Evolutionary conservation across 1,284 basidiomycete species (phyloP), one percentile per base, ranked within the genome.

Genomic region (Austroboletus niveus): DNA sequence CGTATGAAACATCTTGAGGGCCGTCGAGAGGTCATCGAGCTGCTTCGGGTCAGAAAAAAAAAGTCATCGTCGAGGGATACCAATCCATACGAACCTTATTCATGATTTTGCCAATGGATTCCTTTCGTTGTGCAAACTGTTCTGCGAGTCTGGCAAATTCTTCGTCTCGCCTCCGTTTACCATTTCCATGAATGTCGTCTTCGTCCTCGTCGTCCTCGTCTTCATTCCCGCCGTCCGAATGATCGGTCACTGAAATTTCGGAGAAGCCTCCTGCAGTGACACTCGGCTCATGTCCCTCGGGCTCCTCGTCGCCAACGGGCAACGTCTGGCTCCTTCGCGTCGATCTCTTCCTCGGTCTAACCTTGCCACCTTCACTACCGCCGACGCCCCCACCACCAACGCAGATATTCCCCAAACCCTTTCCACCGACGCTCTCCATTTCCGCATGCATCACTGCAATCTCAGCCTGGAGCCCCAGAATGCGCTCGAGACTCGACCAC

Each of bases 41-140:
- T 79, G 59, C 22, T 17, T 24, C 22, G 22, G 22, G 22, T 24
- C 22, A 24, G 22, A 4, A 4, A 24, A 24, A 24, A 2, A 24
- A 17, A 5, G 22, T 24, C 22, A 24, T 24, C 22, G 22, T 24
- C 22, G 22, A 24, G 22, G 22, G 22, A 24, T 24, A 24, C 34
- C 8, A 1, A 30, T 12, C 47, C 4, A 15, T 42, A 62, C 69
- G 38, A 52, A 85, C 87, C 77, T 87, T 87, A 63, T 64, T 64
- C 87, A 90, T 89, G 35, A 90, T 84, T 36, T 74, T 77, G 48
- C 81, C 76, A 29, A 89, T 85, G 32, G 81, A 78, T 49, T 80
- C 76, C 61, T 82, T 87, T 44, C 85, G 75, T 14, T 82, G 82
- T 48, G 79, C 76, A 64, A 90, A 89, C 58, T 82, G 80, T 53